Evolutionary conservation across 352 stramenopile species (phyloP), one percentile per base, ranked within the genome.

Genomic region (Hyaloperonospora arabidopsidis): DNA sequence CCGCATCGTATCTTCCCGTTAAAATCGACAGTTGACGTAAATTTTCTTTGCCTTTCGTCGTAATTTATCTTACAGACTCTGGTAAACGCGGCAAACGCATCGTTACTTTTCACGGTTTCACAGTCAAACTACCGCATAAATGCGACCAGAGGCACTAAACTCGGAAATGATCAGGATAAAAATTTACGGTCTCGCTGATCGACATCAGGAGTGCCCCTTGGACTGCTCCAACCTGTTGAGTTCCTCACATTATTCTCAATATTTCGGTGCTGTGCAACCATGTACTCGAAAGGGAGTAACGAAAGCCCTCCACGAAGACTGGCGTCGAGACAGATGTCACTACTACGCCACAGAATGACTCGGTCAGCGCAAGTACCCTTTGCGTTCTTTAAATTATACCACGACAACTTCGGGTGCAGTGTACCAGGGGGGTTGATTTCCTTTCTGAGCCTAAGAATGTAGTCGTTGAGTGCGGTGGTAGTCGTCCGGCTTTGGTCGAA

Each of bases 101-200:
- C 85, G 21, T 95, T 79, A 0, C 80, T 67, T 98, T 98, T 95
- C 96, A 99, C 10, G 97, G 97, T 65, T 99, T 99, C 17, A 99
- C 84, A 19, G 96, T 81, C 52, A 99, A 49, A 40, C 93, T 93
- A n/a, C 97, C 97, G 52, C 93, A 86, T 65, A 99, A 85, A 99
- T 96, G 34, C 97, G 78, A 32, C 89, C 97, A 63, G 94, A 98
- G 14, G 86, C 96, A 1, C 92, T 89, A 68, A 99, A 99, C 65
- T 99, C 96, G 22, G 91, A 98, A 2, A 98, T 75, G 29, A 98
- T 93, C 64, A 97, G 91, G 2, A 95, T 59, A 18, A 93, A 93
- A 45, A 87, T 82, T 56, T 32, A 8, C 25, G 8, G 25, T 32
- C 8, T 32, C 4, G 8, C 13, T 2, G 8, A 25, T 69, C 60